These are phyloP conservation scores for Pseudopyricularia cyperi DNA, from an alignment of 2,329 filamentous ascomycete genomes.

Conservation along the genomic window DNA sequence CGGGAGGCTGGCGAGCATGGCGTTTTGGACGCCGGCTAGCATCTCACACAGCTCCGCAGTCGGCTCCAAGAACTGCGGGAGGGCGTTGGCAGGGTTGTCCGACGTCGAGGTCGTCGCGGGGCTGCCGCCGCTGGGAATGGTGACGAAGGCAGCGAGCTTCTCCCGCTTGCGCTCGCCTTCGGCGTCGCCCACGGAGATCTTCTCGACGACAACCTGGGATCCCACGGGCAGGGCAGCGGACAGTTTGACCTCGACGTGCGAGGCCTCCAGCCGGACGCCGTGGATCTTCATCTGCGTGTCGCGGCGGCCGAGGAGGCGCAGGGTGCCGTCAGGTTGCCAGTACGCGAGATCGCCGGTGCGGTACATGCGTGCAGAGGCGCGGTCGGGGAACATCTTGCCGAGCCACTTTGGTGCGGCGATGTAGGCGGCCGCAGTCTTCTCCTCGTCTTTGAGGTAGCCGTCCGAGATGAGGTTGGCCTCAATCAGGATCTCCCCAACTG, in stretches of 20 bases:
- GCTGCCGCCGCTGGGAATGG: background rate
- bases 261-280: slow-evolving; percentile 1
- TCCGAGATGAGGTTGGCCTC: slow-evolving; percentile 29
- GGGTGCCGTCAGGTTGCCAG: background rate
- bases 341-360: slow-evolving; percentile 5
- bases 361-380: slow-evolving; percentile 4
- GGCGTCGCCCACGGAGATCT: background rate
- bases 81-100: background rate
- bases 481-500: slow-evolving; percentile 25
- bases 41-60: background rate
- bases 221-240: background rate
- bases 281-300: slow-evolving; percentile 2
- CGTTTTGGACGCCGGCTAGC: background rate
- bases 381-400: background rate
- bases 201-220: background rate
- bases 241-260: slow-evolving; percentile 3
- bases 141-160: background rate
- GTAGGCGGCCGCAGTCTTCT: background rate
- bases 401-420: background rate
- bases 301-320: background rate
- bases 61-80: slow-evolving; percentile 12
- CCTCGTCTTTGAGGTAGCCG: slow-evolving; percentile 24
- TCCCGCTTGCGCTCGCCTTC: background rate
- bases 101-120: background rate
- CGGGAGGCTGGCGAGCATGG: slow-evolving; percentile 5